Evolutionary conservation across 768 basidiomycete species (phyloP).

Genomic region (Amanita rubescens): DNA sequence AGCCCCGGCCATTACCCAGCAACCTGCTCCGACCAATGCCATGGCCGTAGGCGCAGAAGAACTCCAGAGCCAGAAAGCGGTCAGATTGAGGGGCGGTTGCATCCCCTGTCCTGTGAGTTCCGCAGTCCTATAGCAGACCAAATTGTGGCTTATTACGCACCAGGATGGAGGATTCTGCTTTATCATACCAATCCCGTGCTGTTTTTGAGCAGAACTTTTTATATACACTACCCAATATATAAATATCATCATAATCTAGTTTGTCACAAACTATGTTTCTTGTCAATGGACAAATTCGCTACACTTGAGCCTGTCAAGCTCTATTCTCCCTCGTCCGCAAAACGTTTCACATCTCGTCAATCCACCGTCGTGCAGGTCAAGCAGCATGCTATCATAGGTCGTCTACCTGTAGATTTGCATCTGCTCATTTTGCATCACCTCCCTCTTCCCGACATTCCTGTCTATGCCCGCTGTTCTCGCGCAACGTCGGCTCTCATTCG

Average conservation of each 20-base stretch:
- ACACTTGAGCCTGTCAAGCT: constrained; percentile 71
- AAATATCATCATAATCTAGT: not conserved
- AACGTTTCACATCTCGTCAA: not conserved
- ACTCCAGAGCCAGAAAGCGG: not conserved
- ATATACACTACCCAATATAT: no score
- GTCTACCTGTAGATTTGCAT: constrained; percentile 73
- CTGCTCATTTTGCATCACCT: constrained; percentile 65
- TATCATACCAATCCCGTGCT: constrained; percentile 5
- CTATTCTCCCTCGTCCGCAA: constrained; percentile 22
- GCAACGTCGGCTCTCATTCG: constrained; percentile 53
- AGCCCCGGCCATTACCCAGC: not conserved
- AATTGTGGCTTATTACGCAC: not conserved
- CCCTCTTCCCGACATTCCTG: constrained; percentile 74
- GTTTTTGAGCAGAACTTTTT: not conserved
- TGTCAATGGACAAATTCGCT: constrained; percentile 79
- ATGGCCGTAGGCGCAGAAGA: not conserved
- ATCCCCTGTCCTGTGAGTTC: constrained; percentile 1
- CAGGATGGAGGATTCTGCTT: constrained; percentile 3
- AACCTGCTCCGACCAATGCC: not conserved
- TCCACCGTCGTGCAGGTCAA: constrained; percentile 5
- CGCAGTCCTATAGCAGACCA: not conserved
- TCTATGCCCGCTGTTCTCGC: constrained; percentile 61
- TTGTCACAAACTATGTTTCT: not conserved
- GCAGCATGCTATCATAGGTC: constrained; percentile 50
- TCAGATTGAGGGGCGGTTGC: constrained; percentile 1